A percentile compares a stretch with the other conserved stretches of the same genome.
These are phyloP conservation scores for Psilocybe mexicana DNA, from an alignment of 1,284 basidiomycete species.

Conservation along the genomic window DNA sequence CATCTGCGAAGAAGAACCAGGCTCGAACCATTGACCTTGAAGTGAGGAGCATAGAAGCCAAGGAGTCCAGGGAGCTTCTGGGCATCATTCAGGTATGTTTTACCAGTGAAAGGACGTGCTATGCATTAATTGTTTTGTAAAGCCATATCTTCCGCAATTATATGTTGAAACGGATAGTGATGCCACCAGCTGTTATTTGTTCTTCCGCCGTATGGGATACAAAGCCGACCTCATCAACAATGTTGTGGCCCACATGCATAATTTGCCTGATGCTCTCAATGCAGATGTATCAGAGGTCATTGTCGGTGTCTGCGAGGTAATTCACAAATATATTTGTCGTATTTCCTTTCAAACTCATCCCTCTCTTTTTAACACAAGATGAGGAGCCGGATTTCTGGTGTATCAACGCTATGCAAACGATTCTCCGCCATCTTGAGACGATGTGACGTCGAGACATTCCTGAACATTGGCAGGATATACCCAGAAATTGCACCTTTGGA, in stretches of 20 bases:
- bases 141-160: slow-evolving; percentile 84
- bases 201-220: slow-evolving; percentile 84
- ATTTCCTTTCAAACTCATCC: not conserved
- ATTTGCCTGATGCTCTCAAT: slow-evolving; percentile 81
- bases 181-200: slow-evolving; percentile 84
- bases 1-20: slow-evolving; percentile 86
- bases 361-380: slow-evolving; percentile 47
- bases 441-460: slow-evolving; percentile 81
- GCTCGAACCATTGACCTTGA: slow-evolving; percentile 88
- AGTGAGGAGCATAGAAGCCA: slow-evolving; percentile 79
- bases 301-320: slow-evolving; percentile 88
- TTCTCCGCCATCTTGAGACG: slow-evolving; percentile 81
- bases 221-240: slow-evolving; percentile 86
- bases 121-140: not conserved
- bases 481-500: slow-evolving; percentile 87
- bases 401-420: slow-evolving; percentile 83
- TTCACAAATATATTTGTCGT: slow-evolving; percentile 19
- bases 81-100: slow-evolving; percentile 60
- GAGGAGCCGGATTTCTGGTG: slow-evolving; percentile 75
- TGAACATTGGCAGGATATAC: slow-evolving; percentile 82
- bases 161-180: slow-evolving; percentile 87
- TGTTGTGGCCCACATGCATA: slow-evolving; percentile 79
- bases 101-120: not conserved
- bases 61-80: slow-evolving; percentile 78
- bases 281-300: slow-evolving; percentile 78